Conservation (phyloP, 1,139 yeast genomes). For the Ashbya aceris region DNA sequence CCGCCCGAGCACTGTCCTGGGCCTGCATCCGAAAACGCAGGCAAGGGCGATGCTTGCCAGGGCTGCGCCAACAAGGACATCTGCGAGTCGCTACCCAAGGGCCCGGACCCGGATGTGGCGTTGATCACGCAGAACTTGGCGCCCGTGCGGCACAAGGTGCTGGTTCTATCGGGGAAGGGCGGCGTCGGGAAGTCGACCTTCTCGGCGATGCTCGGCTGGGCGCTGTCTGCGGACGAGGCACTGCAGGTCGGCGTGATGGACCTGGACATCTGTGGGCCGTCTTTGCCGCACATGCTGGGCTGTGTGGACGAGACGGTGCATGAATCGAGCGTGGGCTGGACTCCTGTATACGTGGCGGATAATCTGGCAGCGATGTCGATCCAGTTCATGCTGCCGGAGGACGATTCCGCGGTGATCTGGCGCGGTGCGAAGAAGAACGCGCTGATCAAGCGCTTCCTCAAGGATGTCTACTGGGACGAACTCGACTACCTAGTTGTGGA, state of each 20-base stretch:
- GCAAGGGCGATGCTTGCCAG: conserved; percentile 84
- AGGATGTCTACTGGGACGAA: conserved; percentile 85
- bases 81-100: conserved; percentile 82
- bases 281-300: conserved; percentile 90
- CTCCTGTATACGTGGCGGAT: conserved; percentile 93
- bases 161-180: conserved; percentile 91
- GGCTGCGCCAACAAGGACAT: conserved; percentile 93
- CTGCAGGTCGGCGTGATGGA: conserved; percentile 95
- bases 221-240: conserved; percentile 80
- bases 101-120: conserved; percentile 92
- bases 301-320: conserved; percentile 82
- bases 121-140: conserved; percentile 59
- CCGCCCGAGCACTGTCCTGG: conserved; percentile 99
- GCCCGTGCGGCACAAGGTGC: conserved; percentile 68
- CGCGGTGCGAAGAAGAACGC: conserved; percentile 93
- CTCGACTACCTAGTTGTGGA: conserved; percentile 86
- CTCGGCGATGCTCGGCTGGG: conserved; percentile 93
- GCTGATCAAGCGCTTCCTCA: conserved; percentile 83
- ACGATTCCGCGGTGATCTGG: conserved; percentile 94
- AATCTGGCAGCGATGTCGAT: conserved; percentile 94
- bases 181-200: conserved; percentile 98
- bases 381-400: conserved; percentile 89
- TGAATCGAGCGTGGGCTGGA: conserved; percentile 87
- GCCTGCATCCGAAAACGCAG: conserved; percentile 89
- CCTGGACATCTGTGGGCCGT: conserved; percentile 95